A percentile compares a stretch with the other conserved stretches of the same genome.
These are phyloP conservation scores for Friedmanniomyces simplex DNA, from an alignment of 495 filamentous ascomycete genomes.

Conservation along the genomic window DNA sequence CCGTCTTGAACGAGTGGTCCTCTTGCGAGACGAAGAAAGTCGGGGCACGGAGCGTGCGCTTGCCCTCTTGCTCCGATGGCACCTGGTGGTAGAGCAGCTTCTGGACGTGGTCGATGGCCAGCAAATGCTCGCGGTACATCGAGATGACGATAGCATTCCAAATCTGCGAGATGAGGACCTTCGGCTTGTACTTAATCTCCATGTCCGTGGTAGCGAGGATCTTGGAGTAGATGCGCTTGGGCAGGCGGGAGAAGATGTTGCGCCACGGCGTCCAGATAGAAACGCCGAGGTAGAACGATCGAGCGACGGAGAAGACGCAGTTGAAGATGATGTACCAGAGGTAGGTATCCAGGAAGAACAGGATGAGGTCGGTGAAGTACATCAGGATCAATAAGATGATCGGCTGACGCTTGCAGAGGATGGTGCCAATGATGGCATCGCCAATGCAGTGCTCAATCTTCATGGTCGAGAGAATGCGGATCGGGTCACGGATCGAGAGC, in stretches of 20 bases:
- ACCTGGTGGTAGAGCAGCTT: slow-evolving; percentile 96
- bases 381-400: slow-evolving; percentile 82
- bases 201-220: slow-evolving; percentile 96
- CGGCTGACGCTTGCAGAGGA: slow-evolving; percentile 71
- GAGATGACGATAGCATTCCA: slow-evolving; percentile 99
- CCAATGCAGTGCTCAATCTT: slow-evolving; percentile 62
- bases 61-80: slow-evolving; percentile 98
- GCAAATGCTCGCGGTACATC: slow-evolving; percentile 96
- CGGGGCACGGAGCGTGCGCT: slow-evolving; percentile 86
- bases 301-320: slow-evolving; percentile 83
- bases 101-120: slow-evolving; percentile 98
- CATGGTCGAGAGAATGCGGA: slow-evolving; percentile 79
- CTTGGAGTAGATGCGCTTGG: slow-evolving; percentile 99
- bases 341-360: slow-evolving; percentile 99
- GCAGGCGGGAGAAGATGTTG: slow-evolving; percentile 95
- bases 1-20: slow-evolving; percentile 99
- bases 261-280: slow-evolving; percentile 98
- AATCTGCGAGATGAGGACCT: slow-evolving; percentile 96
- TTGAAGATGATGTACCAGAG: slow-evolving; percentile 98
- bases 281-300: slow-evolving; percentile 95
- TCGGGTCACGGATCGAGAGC: slow-evolving; percentile 85
- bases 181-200: slow-evolving; percentile 99
- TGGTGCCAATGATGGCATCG: slow-evolving; percentile 50
- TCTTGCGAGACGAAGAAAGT: slow-evolving; percentile 99
- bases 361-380: slow-evolving; percentile 84